phyloP scores from a whole-genome alignment of 768 basidiomycete species.

The Psilocybe sp. region DNA sequence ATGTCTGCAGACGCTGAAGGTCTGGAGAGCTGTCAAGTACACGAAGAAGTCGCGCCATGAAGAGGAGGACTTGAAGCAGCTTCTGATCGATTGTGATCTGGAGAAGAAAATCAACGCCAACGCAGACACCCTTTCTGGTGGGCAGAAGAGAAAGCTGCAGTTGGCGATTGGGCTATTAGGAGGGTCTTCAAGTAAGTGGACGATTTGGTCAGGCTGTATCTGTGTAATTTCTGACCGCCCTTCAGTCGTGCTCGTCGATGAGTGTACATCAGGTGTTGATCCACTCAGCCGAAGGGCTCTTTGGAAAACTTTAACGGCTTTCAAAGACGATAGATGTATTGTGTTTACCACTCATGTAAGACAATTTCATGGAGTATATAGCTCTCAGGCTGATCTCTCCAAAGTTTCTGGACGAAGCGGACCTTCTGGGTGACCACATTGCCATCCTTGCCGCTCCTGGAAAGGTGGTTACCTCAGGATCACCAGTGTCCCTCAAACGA shows the following conservation, averaged over 20 bases:
- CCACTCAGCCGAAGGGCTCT: slow-evolving; percentile 75
- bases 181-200: slow-evolving; percentile 57
- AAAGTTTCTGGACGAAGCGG: slow-evolving; percentile 77
- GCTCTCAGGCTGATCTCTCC: not conserved
- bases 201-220: not conserved
- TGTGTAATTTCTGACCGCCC: not conserved
- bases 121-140: slow-evolving; percentile 67
- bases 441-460: slow-evolving; percentile 76
- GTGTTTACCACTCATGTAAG: slow-evolving; percentile 79
- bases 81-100: slow-evolving; percentile 72
- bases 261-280: slow-evolving; percentile 80
- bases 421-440: slow-evolving; percentile 73
- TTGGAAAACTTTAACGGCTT: slow-evolving; percentile 70
- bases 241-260: slow-evolving; percentile 54
- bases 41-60: slow-evolving; percentile 50
- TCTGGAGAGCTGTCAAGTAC: slow-evolving; percentile 75
- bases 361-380: not conserved
- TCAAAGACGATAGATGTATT: slow-evolving; percentile 63
- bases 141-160: slow-evolving; percentile 82
- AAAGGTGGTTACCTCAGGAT: slow-evolving; percentile 69
- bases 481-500: slow-evolving; percentile 70
- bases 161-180: slow-evolving; percentile 76
- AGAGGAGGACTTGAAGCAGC: slow-evolving; percentile 58
- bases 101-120: slow-evolving; percentile 63
- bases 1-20: slow-evolving; percentile 66